Conservation (phyloP, 2,329 filamentous ascomycete genomes). For the Alternaria burnsii region DNA sequence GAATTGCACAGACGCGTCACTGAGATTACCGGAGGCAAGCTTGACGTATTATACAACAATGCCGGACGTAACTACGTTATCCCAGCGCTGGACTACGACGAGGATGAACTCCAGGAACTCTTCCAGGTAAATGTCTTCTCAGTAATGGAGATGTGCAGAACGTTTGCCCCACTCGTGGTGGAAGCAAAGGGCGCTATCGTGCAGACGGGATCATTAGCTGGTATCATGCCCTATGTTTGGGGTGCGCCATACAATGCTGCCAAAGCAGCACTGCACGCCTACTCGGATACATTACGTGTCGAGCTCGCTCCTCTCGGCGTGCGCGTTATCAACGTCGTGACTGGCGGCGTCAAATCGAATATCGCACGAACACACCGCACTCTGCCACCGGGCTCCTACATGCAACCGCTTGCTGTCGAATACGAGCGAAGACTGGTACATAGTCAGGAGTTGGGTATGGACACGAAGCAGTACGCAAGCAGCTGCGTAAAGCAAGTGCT, state of each 20-base stretch:
- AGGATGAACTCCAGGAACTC: constrained; percentile 38
- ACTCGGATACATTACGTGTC: constrained; percentile 65
- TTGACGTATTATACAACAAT: constrained; percentile 69
- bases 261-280: constrained; percentile 67
- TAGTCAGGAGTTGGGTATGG: constrained; percentile 63
- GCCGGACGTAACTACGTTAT: constrained; percentile 66
- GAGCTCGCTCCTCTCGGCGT: constrained; percentile 63
- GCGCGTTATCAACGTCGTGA: constrained; percentile 60
- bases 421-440: constrained; percentile 62
- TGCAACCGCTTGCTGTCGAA: constrained; percentile 60
- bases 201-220: constrained; percentile 57
- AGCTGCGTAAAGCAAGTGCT: constrained; percentile 64
- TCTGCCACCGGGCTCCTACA: constrained; percentile 60
- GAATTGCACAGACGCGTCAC: constrained; percentile 58
- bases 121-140: constrained; percentile 62
- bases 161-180: constrained; percentile 64
- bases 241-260: constrained; percentile 63
- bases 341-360: constrained; percentile 67
- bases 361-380: constrained; percentile 63
- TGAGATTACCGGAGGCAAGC: constrained; percentile 56
- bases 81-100: constrained; percentile 64
- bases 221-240: constrained; percentile 48
- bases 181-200: constrained; percentile 57
- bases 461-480: constrained; percentile 62
- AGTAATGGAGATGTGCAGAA: constrained; percentile 66